Conservation (phyloP, 208 protist genomes). For the Entamoeba histolytica region DNA sequence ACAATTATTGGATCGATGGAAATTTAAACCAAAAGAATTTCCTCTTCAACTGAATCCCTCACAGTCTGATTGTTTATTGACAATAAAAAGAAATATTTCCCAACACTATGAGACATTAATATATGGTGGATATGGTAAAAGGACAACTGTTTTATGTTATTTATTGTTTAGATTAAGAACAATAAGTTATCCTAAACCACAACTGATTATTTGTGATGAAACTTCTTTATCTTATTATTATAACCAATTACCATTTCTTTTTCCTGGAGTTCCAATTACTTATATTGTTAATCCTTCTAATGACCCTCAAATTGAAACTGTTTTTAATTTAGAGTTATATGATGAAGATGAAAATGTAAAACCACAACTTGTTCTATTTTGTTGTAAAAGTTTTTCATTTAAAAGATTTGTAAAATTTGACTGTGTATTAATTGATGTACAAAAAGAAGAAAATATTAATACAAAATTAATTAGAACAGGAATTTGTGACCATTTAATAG, state of each 20-base stretch:
- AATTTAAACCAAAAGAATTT: not conserved
- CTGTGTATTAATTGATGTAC: not conserved
- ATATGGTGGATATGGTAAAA: not conserved
- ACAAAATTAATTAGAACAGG: not conserved
- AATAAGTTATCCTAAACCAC: not conserved
- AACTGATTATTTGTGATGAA: not conserved
- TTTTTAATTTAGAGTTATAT: not conserved
- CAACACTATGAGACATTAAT: not conserved
- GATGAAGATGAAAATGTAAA: not conserved
- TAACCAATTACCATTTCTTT: not conserved
- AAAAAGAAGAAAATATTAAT: not conserved
- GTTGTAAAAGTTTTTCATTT: not conserved
- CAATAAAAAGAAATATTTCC: not conserved
- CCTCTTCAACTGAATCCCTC: not conserved
- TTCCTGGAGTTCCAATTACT: not conserved
- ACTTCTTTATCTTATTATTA: not conserved
- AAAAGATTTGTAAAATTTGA: not conserved
- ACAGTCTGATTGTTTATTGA: not conserved
- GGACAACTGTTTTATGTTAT: not conserved
- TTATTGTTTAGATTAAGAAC: not conserved
- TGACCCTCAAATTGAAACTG: not conserved
- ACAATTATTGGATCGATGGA: not conserved
- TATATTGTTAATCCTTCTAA: not conserved
- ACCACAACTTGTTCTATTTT: not conserved
- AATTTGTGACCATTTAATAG: not conserved